Conservation (phyloP, 2,329 filamentous ascomycete species). For the Domatiomyces globalis region DNA sequence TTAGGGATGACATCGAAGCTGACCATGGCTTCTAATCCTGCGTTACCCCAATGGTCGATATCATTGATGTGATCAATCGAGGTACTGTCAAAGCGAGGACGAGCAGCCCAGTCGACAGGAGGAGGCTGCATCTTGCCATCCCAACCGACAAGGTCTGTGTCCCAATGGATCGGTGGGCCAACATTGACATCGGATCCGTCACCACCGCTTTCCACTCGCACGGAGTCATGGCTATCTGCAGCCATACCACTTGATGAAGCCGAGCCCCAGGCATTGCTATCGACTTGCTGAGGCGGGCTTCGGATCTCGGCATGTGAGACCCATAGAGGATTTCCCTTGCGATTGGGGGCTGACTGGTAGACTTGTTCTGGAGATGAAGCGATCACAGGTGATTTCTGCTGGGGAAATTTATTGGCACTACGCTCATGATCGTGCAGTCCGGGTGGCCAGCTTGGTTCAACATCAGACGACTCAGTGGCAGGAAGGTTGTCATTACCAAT, state of each 20-base stretch:
- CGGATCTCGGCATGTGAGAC: conserved; percentile 6
- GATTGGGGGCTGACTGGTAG: neutral
- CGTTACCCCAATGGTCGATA: conserved; percentile 22
- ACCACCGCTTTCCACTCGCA: neutral
- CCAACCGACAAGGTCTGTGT: conserved; percentile 25
- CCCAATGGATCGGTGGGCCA: neutral
- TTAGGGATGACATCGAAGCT: conserved; percentile 3
- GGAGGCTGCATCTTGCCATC: conserved; percentile 33
- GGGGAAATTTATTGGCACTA: neutral
- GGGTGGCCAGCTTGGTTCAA: neutral
- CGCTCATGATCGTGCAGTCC: neutral
- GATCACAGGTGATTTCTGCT: neutral
- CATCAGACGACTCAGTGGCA: neutral
- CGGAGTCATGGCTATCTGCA: neutral
- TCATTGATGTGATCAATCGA: conserved; percentile 9
- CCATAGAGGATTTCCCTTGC: conserved; percentile 5
- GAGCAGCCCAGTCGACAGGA: conserved; percentile 33
- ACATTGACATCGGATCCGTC: neutral
- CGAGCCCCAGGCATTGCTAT: conserved; percentile 14
- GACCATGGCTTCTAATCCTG: neutral
- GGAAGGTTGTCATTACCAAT: neutral
- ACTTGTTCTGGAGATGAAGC: neutral
- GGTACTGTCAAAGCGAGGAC: conserved; percentile 23
- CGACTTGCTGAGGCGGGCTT: conserved; percentile 1
- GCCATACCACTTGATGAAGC: conserved; percentile 3